Evolutionary conservation across 2,329 filamentous ascomycete species (phyloP), one percentile per base, ranked within the genome.

Genomic region (Alternaria tenuissima): DNA sequence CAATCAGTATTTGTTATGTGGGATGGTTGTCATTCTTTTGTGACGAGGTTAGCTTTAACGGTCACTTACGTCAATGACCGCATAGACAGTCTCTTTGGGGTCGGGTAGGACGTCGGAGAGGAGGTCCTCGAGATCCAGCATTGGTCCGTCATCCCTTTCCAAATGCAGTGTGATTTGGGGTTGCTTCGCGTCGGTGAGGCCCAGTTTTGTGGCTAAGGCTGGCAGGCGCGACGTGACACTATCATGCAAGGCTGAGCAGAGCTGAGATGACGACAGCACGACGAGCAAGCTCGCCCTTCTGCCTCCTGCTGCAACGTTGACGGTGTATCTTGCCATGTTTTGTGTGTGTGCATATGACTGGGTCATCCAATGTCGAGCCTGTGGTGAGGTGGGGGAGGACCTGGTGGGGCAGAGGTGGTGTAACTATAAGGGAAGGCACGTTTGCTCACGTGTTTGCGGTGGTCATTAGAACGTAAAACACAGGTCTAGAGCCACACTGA

Each of bases 311-410:
- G 34, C 34, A n/a, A 38, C 16, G 16, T n/a, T 38, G 34, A 38
- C 14, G 5, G 7, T 38, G 34, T 38, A 38, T 14, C 34, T 38
- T 38, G 34, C 16, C 34, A 38, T 38, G 16, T 18, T 38, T 3
- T 8, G 34, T 14, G 34, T 38, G 16, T 16, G 11, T 11, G 28
- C 9, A 30, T 11, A 5, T 11, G 28, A 12, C 14, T 34, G 32
- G 14, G 5, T 34, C 14, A 3, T 14, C 32, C 14, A 12, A 34
- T 34, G 14, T 34, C 32, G 6, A 34, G 32, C 32, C 12, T 34
- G 32, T 7, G 11, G 32, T 16, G 32, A 34, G 32, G 32, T 34
- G 32, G 32, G 32, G 76, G 22, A 56, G 20, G 9, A 44, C 2
- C 26, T 18, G 14, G 16, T 44, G 11, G 43, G 24, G 4, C 43